Conservation (phyloP, 176 grass and related monocot species). For the Eremochloa ophiuroides region DNA sequence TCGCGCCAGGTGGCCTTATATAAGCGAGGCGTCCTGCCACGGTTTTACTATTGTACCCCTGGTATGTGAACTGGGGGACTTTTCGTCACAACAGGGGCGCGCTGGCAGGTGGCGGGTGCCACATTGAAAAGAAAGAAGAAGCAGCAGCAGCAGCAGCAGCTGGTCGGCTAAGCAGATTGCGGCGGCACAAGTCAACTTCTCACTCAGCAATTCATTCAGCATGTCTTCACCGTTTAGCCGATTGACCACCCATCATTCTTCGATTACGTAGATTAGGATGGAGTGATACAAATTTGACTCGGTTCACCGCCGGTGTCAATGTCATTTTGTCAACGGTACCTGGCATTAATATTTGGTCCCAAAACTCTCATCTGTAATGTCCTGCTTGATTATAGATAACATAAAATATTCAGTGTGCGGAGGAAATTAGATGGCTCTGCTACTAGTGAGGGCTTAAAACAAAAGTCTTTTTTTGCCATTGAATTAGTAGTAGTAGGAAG, state of each 20-base stretch:
- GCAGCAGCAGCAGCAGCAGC: too few species aligned
- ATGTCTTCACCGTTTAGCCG: slow-evolving; percentile 1
- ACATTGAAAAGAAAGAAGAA: too few species aligned
- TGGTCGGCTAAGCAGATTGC: background rate
- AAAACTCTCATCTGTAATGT: background rate
- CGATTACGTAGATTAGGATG: background rate
- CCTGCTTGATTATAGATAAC: background rate
- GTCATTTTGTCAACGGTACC: background rate
- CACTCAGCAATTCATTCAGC: background rate
- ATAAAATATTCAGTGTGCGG: background rate
- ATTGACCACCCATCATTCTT: background rate
- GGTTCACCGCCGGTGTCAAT: background rate
- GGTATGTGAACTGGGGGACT: background rate
- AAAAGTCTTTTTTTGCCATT: background rate
- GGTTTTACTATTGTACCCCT: slow-evolving; percentile 11
- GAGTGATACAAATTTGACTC: slow-evolving; percentile 4
- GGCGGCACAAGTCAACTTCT: background rate
- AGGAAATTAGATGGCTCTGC: background rate
- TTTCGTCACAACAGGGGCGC: background rate
- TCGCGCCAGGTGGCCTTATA: slow-evolving; percentile 14
- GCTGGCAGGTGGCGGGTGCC: background rate
- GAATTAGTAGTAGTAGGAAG: background rate
- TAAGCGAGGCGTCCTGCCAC: background rate
- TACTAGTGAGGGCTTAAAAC: background rate
- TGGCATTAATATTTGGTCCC: background rate